Evolutionary conservation across 2,329 filamentous ascomycete genomes (phyloP).

Genomic region (Colletotrichum magnum): DNA sequence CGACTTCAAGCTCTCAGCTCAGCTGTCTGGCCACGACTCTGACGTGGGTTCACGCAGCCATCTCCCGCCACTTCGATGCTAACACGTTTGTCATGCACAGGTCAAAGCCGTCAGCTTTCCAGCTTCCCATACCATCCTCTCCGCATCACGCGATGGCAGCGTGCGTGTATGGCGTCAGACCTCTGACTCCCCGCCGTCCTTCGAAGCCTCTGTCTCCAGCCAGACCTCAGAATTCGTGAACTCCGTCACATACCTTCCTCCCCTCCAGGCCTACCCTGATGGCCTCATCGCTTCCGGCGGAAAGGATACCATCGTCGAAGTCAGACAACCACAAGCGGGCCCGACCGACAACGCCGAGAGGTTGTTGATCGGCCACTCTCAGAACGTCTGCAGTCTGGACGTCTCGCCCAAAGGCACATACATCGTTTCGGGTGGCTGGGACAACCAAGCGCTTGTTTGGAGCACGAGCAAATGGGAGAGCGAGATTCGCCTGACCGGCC

Average conservation of each 20-base stretch:
- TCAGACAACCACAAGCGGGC: slow-evolving; percentile 78
- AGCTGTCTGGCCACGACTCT: slow-evolving; percentile 89
- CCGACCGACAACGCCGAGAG: slow-evolving; percentile 85
- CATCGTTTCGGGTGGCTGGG: slow-evolving; percentile 95
- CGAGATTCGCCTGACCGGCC: slow-evolving; percentile 77
- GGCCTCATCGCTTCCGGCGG: slow-evolving; percentile 91
- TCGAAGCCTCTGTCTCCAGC: slow-evolving; percentile 83
- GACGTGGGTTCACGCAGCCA: slow-evolving; percentile 75
- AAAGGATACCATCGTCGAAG: slow-evolving; percentile 93
- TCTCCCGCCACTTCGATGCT: slow-evolving; percentile 19
- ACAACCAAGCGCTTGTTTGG: slow-evolving; percentile 90
- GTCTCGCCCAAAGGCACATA: slow-evolving; percentile 79
- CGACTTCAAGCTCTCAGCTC: slow-evolving; percentile 94
- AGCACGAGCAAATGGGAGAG: slow-evolving; percentile 87
- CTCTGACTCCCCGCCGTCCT: slow-evolving; percentile 76
- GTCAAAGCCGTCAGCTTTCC: slow-evolving; percentile 90
- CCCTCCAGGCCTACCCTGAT: slow-evolving; percentile 77
- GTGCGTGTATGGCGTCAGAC: slow-evolving; percentile 87
- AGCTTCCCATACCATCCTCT: slow-evolving; percentile 78
- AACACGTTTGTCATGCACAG: slow-evolving; percentile 60
- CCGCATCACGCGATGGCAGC: slow-evolving; percentile 91
- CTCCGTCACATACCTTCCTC: slow-evolving; percentile 81
- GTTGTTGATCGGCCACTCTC: slow-evolving; percentile 85
- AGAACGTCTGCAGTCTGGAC: slow-evolving; percentile 91
- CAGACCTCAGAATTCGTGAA: slow-evolving; percentile 92